Conservation (phyloP, 495 filamentous ascomycete genomes). For the Trichodelitschia bisporula region DNA sequence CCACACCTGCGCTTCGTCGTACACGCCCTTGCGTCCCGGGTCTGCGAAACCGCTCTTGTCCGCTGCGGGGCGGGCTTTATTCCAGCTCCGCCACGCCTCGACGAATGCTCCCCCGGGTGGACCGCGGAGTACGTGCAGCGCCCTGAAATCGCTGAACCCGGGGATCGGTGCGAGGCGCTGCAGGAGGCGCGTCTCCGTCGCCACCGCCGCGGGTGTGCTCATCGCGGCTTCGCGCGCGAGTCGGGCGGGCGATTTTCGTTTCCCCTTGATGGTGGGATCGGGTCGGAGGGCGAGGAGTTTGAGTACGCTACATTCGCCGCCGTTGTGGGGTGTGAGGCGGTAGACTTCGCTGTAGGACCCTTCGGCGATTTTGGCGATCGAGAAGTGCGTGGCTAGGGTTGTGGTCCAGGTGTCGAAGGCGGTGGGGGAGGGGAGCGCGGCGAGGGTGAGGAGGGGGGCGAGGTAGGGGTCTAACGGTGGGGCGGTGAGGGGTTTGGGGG, state of each 20-base stretch:
- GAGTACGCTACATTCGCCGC: slow-evolving; percentile 20
- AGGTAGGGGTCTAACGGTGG: too few relatives aligned
- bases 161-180: slow-evolving; percentile 53
- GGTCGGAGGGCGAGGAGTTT: slow-evolving; percentile 19
- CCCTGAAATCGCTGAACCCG: slow-evolving; percentile 80
- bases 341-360: slow-evolving; percentile 47
- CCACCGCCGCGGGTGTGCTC: slow-evolving; percentile 27
- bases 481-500: too few relatives aligned
- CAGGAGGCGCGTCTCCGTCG: slow-evolving; percentile 46
- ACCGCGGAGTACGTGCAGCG: slow-evolving; percentile 48
- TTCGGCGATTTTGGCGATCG: slow-evolving; percentile 39
- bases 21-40: slow-evolving; percentile 23
- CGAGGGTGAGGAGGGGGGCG: too few relatives aligned
- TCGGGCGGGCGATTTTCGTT: slow-evolving; percentile 4
- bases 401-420: slow-evolving; percentile 21
- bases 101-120: slow-evolving; percentile 35
- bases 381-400: slow-evolving; percentile 22
- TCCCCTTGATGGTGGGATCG: slow-evolving; percentile 7
- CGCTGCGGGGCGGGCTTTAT: slow-evolving; percentile 29
- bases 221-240: slow-evolving; percentile 8
- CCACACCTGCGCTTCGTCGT: slow-evolving; percentile 39
- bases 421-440: too few relatives aligned
- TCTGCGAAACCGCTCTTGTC: slow-evolving; percentile 37
- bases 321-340: slow-evolving; percentile 22
- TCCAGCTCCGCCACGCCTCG: slow-evolving; percentile 35